A percentile compares a stretch with the other conserved stretches of the same genome.
Evolutionary conservation across 192 early-diverging fungal species (phyloP).

Genomic region (Podila verticillata): DNA sequence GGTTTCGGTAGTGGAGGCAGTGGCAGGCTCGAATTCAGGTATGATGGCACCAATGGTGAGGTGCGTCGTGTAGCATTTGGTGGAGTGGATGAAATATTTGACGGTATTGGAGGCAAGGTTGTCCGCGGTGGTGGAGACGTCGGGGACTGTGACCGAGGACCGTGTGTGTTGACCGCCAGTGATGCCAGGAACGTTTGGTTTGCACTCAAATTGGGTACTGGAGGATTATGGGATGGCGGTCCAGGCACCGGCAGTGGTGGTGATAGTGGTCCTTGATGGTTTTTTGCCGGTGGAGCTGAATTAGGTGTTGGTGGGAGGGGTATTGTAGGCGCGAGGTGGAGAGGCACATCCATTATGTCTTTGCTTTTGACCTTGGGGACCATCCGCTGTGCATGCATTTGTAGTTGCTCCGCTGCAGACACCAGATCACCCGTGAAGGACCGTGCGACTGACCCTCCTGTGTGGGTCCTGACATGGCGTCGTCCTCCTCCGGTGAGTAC

Average conservation of each 20-base stretch:
- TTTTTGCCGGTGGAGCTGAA: background rate
- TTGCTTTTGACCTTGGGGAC: background rate
- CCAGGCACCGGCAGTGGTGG: background rate
- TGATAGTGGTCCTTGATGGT: background rate
- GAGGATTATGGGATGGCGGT: background rate
- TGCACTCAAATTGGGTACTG: background rate
- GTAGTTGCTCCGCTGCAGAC: constrained; percentile 10
- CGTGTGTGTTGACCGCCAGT: background rate
- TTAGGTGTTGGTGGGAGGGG: constrained; percentile 1
- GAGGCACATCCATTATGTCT: background rate
- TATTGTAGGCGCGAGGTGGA: background rate
- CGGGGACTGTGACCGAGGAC: background rate
- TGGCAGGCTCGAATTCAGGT: background rate
- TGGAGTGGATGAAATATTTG: background rate
- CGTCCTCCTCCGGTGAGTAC: constrained; percentile 1
- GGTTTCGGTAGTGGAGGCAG: background rate
- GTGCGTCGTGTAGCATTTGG: background rate
- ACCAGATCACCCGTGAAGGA: constrained; percentile 4
- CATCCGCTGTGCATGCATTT: constrained; percentile 6
- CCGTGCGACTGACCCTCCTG: background rate
- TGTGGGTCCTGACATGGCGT: background rate
- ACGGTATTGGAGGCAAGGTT: background rate
- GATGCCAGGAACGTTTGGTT: constrained; percentile 1
- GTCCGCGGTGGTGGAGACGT: background rate
- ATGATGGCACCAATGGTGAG: background rate